These are phyloP conservation scores for Epichloe gansuensis DNA, from an alignment of 2,329 filamentous ascomycete species.

Conservation along the genomic window DNA sequence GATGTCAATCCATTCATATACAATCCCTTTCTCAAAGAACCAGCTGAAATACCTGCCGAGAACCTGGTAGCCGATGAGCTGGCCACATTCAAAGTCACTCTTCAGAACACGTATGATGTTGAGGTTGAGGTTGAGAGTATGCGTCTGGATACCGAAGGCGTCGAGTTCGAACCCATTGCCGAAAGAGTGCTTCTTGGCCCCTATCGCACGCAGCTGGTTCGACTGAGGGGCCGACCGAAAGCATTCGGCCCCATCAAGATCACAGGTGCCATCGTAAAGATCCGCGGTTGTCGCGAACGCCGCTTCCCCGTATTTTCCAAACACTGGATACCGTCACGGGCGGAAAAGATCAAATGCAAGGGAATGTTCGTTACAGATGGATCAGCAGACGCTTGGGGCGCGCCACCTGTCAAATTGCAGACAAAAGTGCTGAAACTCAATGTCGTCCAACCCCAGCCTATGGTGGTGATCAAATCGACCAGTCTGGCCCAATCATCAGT, in stretches of 20 bases:
- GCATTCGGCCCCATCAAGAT: constrained; percentile 58
- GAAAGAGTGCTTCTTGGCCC: constrained; percentile 63
- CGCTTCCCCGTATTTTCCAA: constrained; percentile 74
- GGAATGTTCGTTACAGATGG: constrained; percentile 49
- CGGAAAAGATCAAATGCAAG: constrained; percentile 64
- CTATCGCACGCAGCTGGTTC: constrained; percentile 69
- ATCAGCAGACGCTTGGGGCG: constrained; percentile 22
- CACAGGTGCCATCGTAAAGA: constrained; percentile 65
- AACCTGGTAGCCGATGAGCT: constrained; percentile 69
- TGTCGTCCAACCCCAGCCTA: constrained; percentile 69
- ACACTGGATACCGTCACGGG: constrained; percentile 59
- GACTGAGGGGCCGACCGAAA: constrained; percentile 56
- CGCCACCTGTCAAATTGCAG: constrained; percentile 31
- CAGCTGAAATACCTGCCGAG: constrained; percentile 47
- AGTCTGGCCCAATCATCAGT: constrained; percentile 73
- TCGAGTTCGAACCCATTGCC: constrained; percentile 54
- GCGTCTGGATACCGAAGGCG: constrained; percentile 59
- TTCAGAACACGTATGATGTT: constrained; percentile 92
- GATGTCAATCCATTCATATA: constrained; percentile 83
- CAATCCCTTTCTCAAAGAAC: constrained; percentile 73
- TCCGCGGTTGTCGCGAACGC: constrained; percentile 70
- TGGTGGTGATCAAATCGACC: constrained; percentile 62
- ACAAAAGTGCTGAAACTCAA: constrained; percentile 48
- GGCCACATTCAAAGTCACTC: constrained; percentile 64
- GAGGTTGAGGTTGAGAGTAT: constrained; percentile 82